Conservation (phyloP, 2,329 filamentous ascomycete genomes). For the Aspergillus texensis region DNA sequence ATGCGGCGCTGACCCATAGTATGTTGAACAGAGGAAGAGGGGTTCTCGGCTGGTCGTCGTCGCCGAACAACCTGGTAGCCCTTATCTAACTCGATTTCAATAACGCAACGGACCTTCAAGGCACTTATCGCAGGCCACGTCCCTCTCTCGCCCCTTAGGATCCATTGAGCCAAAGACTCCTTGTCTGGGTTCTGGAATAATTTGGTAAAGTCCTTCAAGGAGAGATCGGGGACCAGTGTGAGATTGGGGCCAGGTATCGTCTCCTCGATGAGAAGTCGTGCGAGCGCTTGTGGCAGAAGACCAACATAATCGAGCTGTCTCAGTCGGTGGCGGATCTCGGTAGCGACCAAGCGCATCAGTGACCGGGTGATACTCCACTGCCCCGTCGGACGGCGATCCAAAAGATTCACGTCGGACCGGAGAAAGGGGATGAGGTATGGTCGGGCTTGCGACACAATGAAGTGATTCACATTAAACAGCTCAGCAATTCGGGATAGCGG, state of each 20-base stretch:
- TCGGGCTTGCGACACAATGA: constrained; percentile 88
- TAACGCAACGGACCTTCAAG: constrained; percentile 76
- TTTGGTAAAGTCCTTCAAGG: constrained; percentile 70
- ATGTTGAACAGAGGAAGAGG: constrained; percentile 10
- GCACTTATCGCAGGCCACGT: constrained; percentile 90
- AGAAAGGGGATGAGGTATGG: constrained; percentile 88
- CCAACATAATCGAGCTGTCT: constrained; percentile 78
- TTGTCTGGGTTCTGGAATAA: constrained; percentile 81
- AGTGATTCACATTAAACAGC: constrained; percentile 92
- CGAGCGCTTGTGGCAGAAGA: constrained; percentile 68
- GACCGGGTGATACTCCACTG: constrained; percentile 60
- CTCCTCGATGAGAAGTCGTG: constrained; percentile 81
- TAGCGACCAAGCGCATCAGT: constrained; percentile 66
- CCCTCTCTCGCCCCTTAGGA: constrained; percentile 77
- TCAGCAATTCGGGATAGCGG: constrained; percentile 74
- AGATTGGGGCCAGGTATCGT: constrained; percentile 75
- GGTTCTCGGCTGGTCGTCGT: constrained; percentile 33
- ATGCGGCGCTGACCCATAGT: constrained; percentile 10
- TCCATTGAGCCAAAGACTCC: constrained; percentile 80
- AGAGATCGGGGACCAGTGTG: constrained; percentile 80
- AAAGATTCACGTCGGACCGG: constrained; percentile 76
- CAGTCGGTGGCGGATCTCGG: constrained; percentile 79
- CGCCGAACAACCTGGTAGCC: constrained; percentile 78
- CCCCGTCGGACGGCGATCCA: constrained; percentile 62
- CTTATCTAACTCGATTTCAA: constrained; percentile 85